Conservation (phyloP, 768 basidiomycete species). For the Termitomyces sp. region DNA sequence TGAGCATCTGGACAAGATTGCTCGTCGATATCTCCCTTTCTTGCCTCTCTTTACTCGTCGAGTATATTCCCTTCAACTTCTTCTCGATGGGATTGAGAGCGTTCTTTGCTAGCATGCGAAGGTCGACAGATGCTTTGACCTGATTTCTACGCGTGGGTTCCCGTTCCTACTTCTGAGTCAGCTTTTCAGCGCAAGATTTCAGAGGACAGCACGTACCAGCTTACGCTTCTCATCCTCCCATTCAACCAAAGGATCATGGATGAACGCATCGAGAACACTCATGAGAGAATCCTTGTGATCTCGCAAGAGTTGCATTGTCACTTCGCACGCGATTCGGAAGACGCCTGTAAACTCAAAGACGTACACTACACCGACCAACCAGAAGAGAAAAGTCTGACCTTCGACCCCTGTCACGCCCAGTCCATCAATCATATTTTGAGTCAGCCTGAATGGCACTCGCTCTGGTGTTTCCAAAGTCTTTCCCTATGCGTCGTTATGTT, state of each 20-base stretch:
- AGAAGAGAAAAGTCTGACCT: constrained; percentile 42
- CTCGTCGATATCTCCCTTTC: constrained; percentile 68
- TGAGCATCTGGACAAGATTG: constrained; percentile 88
- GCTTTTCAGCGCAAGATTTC: background rate
- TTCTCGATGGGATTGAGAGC: constrained; percentile 79
- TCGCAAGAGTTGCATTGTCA: constrained; percentile 82
- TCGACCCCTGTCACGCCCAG: constrained; percentile 92
- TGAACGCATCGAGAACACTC: constrained; percentile 94
- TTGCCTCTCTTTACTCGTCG: constrained; percentile 45
- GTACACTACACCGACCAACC: background rate
- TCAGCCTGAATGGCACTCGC: constrained; percentile 90
- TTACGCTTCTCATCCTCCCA: constrained; percentile 85
- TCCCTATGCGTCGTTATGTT: constrained; percentile 36
- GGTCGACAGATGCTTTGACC: constrained; percentile 48
- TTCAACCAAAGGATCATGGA: constrained; percentile 95
- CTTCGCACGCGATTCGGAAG: constrained; percentile 88
- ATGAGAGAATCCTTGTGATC: constrained; percentile 91
- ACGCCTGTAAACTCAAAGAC: constrained; percentile 48
- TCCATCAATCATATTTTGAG: constrained; percentile 90
- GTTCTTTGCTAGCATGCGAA: constrained; percentile 65
- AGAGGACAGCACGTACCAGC: constrained; percentile 34
- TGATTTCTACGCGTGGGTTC: constrained; percentile 36
- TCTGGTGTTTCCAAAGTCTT: constrained; percentile 86
- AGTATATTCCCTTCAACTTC: constrained; percentile 76
- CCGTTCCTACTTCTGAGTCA: constrained; percentile 32